Evolutionary conservation across 305 asterid genomes (phyloP).

Genomic region (Nicotiana rustica): DNA sequence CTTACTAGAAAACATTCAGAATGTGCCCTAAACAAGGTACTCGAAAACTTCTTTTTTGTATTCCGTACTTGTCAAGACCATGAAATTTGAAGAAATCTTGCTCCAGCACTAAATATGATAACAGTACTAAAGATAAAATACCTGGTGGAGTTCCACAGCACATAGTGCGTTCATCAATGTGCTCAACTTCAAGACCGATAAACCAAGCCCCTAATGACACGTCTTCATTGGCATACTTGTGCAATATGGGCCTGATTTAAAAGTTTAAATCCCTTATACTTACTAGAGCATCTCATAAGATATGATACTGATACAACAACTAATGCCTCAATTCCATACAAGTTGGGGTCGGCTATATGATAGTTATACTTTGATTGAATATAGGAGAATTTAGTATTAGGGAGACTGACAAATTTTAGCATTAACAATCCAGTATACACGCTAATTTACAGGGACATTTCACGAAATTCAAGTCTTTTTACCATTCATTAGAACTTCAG

Average conservation of each 20-base stretch:
- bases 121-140: constrained; percentile 32
- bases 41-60: not conserved
- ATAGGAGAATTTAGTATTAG: not conserved
- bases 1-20: not conserved
- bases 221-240: constrained; percentile 94
- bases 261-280: constrained; percentile 33
- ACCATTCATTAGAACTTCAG: constrained; percentile 8
- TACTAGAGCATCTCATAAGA: constrained; percentile 29
- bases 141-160: constrained; percentile 99
- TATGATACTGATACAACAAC: not conserved
- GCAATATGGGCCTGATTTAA: constrained; percentile 80
- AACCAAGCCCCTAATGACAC: constrained; percentile 98
- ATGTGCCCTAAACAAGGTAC: not conserved
- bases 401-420: not conserved
- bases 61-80: not conserved
- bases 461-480: not conserved
- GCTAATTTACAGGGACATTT: not conserved
- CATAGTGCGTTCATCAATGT: constrained; percentile 92
- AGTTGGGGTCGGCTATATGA: not conserved
- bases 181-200: constrained; percentile 95
- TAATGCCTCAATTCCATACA: not conserved
- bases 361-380: not conserved
- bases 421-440: constrained; percentile 2
- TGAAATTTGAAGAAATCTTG: not conserved
- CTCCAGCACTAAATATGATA: not conserved